A percentile compares a stretch with the other conserved stretches of the same genome.
Conservation (phyloP, 495 filamentous ascomycete genomes). For the Clohesyomyces aquaticus region DNA sequence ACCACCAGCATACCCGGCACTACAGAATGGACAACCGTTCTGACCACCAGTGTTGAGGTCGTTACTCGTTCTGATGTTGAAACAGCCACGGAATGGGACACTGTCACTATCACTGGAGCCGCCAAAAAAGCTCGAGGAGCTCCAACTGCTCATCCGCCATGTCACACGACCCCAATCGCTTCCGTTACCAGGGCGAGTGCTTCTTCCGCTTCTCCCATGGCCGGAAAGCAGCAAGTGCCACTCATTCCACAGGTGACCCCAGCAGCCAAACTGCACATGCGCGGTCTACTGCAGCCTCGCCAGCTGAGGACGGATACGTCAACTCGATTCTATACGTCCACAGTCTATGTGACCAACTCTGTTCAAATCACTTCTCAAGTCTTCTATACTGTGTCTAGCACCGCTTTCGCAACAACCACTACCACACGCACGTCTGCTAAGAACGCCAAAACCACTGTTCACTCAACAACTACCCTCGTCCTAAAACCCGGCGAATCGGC, state of each 20-base stretch:
- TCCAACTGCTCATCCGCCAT: not conserved
- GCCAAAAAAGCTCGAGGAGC: not conserved
- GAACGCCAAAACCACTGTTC: not conserved
- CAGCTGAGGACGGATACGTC: not conserved
- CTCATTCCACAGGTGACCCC: not conserved
- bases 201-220: not conserved
- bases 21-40: not conserved
- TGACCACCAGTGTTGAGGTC: not conserved
- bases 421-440: not conserved
- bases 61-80: constrained; percentile 5
- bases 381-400: not conserved
- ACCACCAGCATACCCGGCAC: not conserved
- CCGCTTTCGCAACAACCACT: not conserved
- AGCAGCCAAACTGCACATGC: not conserved
- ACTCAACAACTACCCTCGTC: not conserved
- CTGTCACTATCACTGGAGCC: not conserved
- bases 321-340: not conserved
- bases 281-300: not conserved
- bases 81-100: not conserved
- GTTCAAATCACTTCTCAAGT: not conserved
- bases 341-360: not conserved
- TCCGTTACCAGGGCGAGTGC: not conserved
- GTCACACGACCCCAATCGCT: not conserved
- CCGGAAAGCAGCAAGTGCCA: not conserved
- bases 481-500: not conserved